These are phyloP conservation scores for Purshia tridentata DNA, from an alignment of 306 rosid species.

Conservation along the genomic window DNA sequence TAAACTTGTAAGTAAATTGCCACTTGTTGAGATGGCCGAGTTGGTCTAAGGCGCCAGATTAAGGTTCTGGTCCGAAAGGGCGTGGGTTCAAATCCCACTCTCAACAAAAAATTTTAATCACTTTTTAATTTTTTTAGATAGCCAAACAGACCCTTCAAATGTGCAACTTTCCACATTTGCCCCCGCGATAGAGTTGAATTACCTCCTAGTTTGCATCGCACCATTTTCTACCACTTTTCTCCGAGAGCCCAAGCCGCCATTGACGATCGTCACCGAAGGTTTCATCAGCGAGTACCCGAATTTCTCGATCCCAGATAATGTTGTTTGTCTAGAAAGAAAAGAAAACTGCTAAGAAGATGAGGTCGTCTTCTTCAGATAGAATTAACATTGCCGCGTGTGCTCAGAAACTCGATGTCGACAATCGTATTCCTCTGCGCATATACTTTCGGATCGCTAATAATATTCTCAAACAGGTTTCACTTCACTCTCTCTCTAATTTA, in stretches of 20 bases:
- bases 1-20: too few species aligned
- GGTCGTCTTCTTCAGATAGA: slow-evolving; percentile 47
- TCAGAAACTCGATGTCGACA: slow-evolving; percentile 67
- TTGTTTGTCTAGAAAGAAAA: slow-evolving; percentile 20
- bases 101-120: not conserved
- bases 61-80: too few species aligned
- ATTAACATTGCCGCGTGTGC: slow-evolving; percentile 74
- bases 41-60: too few species aligned
- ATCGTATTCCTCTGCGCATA: slow-evolving; percentile 73
- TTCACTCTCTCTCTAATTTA: not conserved
- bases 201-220: slow-evolving; percentile 14
- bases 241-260: slow-evolving; percentile 39
- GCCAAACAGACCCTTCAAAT: not conserved
- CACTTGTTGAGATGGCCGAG: too few species aligned
- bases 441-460: slow-evolving; percentile 85
- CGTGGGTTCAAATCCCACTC: too few species aligned
- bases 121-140: not conserved
- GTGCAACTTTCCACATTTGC: slow-evolving; percentile 26
- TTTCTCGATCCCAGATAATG: slow-evolving; percentile 22
- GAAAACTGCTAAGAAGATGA: slow-evolving; percentile 41
- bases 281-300: slow-evolving; percentile 7
- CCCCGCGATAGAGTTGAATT: slow-evolving; percentile 37
- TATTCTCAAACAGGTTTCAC: slow-evolving; percentile 74
- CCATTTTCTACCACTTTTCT: slow-evolving; percentile 6
- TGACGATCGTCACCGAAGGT: slow-evolving; percentile 29